Percentiles rank a stretch among this genome's conserved stretches.
Evolutionary conservation across 2,329 filamentous ascomycete species (phyloP).

Genomic region (Monilinia fructicola): DNA sequence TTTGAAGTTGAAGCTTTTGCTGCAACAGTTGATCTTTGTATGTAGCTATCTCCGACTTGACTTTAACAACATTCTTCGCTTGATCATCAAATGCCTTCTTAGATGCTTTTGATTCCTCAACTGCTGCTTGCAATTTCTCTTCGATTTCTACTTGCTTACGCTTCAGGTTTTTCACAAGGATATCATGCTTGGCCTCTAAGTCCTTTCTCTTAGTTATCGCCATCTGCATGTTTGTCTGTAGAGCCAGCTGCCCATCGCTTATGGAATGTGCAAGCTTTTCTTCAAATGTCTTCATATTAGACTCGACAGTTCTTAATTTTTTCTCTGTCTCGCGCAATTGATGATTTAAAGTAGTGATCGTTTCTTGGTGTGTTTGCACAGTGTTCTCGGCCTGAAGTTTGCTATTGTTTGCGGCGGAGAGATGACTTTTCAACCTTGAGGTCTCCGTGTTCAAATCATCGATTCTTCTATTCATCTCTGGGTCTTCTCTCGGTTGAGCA

Average conservation of each 20-base stretch:
- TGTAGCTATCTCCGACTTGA: constrained; percentile 2
- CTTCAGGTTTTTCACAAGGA: constrained; percentile 11
- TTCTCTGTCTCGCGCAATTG: constrained; percentile 24
- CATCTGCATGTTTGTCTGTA: constrained; percentile 35
- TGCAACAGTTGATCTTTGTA: constrained; percentile 17
- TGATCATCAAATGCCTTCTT: neutral
- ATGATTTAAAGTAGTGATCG: constrained; percentile 22
- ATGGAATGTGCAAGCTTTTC: constrained; percentile 34
- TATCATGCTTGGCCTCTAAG: constrained; percentile 11
- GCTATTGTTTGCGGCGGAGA: constrained; percentile 41
- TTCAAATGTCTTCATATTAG: constrained; percentile 36
- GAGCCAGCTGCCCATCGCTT: neutral
- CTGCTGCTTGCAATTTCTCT: neutral
- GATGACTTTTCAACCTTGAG: constrained; percentile 34
- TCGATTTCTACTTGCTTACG: constrained; percentile 14
- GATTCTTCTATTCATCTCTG: constrained; percentile 28
- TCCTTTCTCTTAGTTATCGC: constrained; percentile 23
- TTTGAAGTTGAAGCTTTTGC: constrained; percentile 15
- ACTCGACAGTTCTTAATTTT: constrained; percentile 24
- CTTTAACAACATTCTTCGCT: neutral
- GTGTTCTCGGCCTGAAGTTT: constrained; percentile 29
- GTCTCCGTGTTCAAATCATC: constrained; percentile 33
- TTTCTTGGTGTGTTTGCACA: constrained; percentile 22
- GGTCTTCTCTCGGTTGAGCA: constrained; percentile 31
- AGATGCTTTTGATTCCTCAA: constrained; percentile 3